Base-by-base conservation (phyloP, 2,329 filamentous ascomycete genomes). In the Raffaelea deltoideospora region DNA sequence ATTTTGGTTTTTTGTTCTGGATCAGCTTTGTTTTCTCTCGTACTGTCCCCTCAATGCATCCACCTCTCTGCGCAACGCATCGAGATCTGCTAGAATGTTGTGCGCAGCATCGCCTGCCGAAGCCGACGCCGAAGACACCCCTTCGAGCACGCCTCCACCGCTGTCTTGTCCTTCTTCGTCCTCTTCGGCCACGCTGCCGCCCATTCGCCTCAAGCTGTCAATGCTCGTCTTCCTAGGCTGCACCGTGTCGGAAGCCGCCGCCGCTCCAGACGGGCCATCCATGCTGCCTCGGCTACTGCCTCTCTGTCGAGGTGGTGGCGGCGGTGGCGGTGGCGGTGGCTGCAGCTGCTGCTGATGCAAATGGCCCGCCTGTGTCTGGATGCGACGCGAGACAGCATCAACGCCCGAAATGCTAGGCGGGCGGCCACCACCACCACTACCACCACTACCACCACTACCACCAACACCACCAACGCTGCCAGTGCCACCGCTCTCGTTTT, bases 11-110 rank as follows among this genome's bases (percentile, higher is more conserved):
- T 34, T 26, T 27, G 9, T 26, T 34, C n/a, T 4, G 17, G 18
- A 13, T 23, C n/a, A 15, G 30, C 30, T 33, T 33, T 3, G 13
- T n/a, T n/a, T n/a, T n/a, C n/a, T n/a, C n/a, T n/a, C 19, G 23
- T 38, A 43, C 34, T 42, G 42, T 8, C 58, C 63, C 47, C 69
- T 60, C 31, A 79, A 49, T 4, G 72, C 79, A 55, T 88, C 80
- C 28, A 88, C 80, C 50, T 88, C 82, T 50, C 69, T 69, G 55
- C 84, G 80, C 43, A 88, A 56, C 18, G 75, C 74, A 33, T 72
- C 69, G 38, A 88, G 56, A 51, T 87, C 79, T 1, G 79, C 79
- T 45, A 88, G 55, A 41, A 87, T 83, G 49, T 81, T 71, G 30
- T 56, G 54, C 1, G 60, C 57, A 36, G 58, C 55, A n/a, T n/a